phyloP scores from a whole-genome alignment of 352 stramenopile genomes.

The Porosira glacialis region DNA sequence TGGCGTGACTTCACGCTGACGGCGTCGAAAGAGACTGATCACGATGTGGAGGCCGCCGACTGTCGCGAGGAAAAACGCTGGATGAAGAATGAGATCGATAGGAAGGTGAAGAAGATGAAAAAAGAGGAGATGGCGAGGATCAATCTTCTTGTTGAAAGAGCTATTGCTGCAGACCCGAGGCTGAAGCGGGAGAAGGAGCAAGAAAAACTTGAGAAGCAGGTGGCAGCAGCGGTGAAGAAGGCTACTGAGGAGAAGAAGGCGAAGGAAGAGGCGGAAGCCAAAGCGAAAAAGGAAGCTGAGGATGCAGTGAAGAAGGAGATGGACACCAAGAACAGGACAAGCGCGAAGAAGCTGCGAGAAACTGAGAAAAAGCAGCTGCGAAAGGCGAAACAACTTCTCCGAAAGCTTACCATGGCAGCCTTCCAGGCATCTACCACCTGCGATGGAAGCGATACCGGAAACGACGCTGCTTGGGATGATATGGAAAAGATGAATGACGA shows the following conservation, averaged over 20 bases:
- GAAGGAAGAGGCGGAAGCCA: conserved; percentile 54
- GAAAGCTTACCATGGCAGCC: conserved; percentile 58
- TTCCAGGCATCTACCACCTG: conserved; percentile 44
- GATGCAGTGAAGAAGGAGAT: too few relatives aligned
- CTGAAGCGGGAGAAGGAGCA: conserved; percentile 69
- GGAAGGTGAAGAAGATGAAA: conserved; percentile 82
- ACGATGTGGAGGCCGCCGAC: conserved; percentile 80
- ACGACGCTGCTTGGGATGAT: conserved; percentile 47
- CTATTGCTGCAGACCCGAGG: conserved; percentile 80
- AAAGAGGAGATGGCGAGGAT: conserved; percentile 84
- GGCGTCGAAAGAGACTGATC: conserved; percentile 55
- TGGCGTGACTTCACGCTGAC: conserved; percentile 83
- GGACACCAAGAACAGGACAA: too few relatives aligned
- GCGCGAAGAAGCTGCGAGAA: too few relatives aligned
- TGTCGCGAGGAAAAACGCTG: conserved; percentile 83
- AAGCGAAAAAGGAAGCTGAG: conserved; percentile 56
- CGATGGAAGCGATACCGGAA: conserved; percentile 23
- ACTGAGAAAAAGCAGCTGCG: conserved; percentile 80
- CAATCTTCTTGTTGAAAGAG: conserved; percentile 82
- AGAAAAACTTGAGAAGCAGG: conserved; percentile 60
- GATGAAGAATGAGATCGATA: conserved; percentile 85
- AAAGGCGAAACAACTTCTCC: conserved; percentile 72
- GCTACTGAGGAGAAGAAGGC: conserved; percentile 59
- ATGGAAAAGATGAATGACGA: conserved; percentile 71
- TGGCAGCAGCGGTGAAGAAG: conserved; percentile 54